Percentiles rank a stretch among this genome's conserved stretches.
Evolutionary conservation across 208 protist species (phyloP).

Genomic region (Leishmania tropica): DNA sequence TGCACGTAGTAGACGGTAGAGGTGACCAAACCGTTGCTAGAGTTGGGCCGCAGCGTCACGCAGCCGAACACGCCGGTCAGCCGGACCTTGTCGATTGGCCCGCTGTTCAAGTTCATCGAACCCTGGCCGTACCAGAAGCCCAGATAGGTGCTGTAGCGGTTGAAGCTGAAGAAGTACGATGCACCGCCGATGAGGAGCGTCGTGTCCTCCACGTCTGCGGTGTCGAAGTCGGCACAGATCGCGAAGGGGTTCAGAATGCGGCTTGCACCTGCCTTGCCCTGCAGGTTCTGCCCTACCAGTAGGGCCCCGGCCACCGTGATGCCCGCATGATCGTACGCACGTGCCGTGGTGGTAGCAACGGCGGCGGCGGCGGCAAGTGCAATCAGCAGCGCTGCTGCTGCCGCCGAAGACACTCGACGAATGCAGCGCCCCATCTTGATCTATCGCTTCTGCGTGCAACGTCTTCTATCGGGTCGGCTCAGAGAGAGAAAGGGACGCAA

Average conservation of each 20-base stretch:
- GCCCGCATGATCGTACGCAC: conserved; percentile 7
- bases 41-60: conserved; percentile 25
- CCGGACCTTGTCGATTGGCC: conserved; percentile 1
- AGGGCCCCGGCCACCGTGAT: conserved; percentile 41
- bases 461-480: background rate
- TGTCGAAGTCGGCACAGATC: conserved; percentile 40
- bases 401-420: background rate
- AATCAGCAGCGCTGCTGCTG: background rate
- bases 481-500: background rate
- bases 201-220: conserved; percentile 21
- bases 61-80: conserved; percentile 21
- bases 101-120: background rate
- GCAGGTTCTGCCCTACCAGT: background rate
- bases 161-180: conserved; percentile 44
- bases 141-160: conserved; percentile 36
- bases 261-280: conserved; percentile 43
- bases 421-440: background rate
- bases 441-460: background rate
- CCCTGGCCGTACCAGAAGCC: conserved; percentile 33
- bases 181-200: conserved; percentile 40
- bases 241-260: conserved; percentile 36
- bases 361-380: background rate
- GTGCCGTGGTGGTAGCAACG: background rate
- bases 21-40: conserved; percentile 14
- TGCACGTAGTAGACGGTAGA: conserved; percentile 21